A percentile compares a stretch with the other conserved stretches of the same genome.
These are phyloP conservation scores for Cordyceps farinosa DNA, from an alignment of 2,329 filamentous ascomycete genomes.

Conservation along the genomic window DNA sequence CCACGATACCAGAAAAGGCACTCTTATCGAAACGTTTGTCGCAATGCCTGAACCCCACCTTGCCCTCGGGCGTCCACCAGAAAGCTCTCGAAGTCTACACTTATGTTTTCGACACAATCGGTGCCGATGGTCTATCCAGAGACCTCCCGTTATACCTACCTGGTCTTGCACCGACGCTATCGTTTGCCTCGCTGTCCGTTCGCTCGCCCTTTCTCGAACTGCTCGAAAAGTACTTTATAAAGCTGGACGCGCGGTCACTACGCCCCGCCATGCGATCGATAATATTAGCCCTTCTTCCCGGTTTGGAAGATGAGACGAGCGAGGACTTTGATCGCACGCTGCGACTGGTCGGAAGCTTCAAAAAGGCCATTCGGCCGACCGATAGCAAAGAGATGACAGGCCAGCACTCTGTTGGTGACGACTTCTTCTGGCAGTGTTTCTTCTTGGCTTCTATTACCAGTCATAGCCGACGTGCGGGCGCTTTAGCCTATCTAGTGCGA, in stretches of 20 bases:
- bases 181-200: conserved; percentile 90
- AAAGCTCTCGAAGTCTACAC: conserved; percentile 93
- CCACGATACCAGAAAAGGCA: conserved; percentile 74
- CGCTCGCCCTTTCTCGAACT: conserved; percentile 81
- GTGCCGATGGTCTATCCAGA: conserved; percentile 71
- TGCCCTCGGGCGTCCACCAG: conserved; percentile 96
- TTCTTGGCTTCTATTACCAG: conserved; percentile 92
- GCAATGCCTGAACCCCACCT: conserved; percentile 88
- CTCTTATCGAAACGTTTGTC: conserved; percentile 85
- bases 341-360: conserved; percentile 73
- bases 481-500: conserved; percentile 79
- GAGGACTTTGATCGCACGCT: conserved; percentile 93
- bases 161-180: conserved; percentile 81
- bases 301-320: conserved; percentile 91
- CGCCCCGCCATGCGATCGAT: conserved; percentile 88
- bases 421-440: conserved; percentile 98
- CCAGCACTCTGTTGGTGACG: conserved; percentile 62
- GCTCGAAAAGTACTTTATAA: conserved; percentile 75
- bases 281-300: conserved; percentile 83
- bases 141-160: conserved; percentile 88
- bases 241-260: conserved; percentile 65
- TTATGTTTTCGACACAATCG: conserved; percentile 83
- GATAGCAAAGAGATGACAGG: conserved; percentile 48
- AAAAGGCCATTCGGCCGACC: conserved; percentile 58
- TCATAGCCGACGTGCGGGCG: conserved; percentile 76